These are phyloP conservation scores for Cyberlindnera amylophila DNA, from an alignment of 805 yeast species.

Conservation along the genomic window DNA sequence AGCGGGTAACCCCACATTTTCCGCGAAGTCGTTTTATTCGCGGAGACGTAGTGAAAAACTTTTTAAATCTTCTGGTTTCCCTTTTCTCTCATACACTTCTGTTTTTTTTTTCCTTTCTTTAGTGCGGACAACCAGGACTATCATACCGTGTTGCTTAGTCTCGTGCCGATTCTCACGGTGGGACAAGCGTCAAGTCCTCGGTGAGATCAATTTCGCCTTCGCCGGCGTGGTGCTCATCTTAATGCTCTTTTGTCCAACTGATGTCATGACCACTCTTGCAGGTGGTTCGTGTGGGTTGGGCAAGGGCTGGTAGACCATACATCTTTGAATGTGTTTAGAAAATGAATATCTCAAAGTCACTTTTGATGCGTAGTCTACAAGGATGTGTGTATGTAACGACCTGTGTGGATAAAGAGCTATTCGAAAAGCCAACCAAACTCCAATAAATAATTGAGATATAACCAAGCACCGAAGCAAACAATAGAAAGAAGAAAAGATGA, in stretches of 20 bases:
- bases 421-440: constrained; percentile 6
- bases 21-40: not conserved
- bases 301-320: constrained; percentile 74
- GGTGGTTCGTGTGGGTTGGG: constrained; percentile 34
- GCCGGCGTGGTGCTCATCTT: constrained; percentile 49
- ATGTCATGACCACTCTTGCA: constrained; percentile 35
- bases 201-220: constrained; percentile 47
- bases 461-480: not conserved
- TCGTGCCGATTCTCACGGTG: constrained; percentile 28
- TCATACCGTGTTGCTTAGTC: constrained; percentile 68
- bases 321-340: constrained; percentile 17
- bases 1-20: too few relatives aligned
- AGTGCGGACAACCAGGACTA: constrained; percentile 77
- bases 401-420: constrained; percentile 4
- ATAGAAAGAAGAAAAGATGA: too few relatives aligned
- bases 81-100: not conserved
- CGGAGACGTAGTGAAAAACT: not conserved
- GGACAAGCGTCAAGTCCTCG: constrained; percentile 67
- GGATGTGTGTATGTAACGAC: too few relatives aligned
- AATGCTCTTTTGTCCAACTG: constrained; percentile 53
- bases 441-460: constrained; percentile 2
- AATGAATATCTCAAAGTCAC: not conserved
- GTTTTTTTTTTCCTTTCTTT: constrained; percentile 14
- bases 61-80: not conserved
- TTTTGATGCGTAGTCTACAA: too few relatives aligned